Conservation (phyloP, 225 moss, liverwort and hornwort genomes). For the Asterella californica region DNA sequence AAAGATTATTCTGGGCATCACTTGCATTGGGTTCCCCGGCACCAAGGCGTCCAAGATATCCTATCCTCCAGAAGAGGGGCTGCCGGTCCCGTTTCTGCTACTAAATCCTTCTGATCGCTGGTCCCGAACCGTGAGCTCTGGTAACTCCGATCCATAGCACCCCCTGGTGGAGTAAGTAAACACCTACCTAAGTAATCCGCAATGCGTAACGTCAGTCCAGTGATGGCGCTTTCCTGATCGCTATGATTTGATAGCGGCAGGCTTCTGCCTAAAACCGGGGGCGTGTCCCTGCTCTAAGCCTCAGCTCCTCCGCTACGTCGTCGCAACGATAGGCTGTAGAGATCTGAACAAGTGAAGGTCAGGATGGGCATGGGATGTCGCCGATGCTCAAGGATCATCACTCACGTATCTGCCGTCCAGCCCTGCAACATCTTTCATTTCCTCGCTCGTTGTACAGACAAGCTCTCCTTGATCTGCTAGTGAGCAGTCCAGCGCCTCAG, state of each 20-base stretch:
- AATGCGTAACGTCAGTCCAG: not conserved
- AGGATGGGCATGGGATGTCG: not conserved
- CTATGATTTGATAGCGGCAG: not conserved
- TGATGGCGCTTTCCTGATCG: not conserved
- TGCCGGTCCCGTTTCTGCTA: not conserved
- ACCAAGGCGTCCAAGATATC: no score
- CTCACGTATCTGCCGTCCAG: not conserved
- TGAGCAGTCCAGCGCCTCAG: not conserved
- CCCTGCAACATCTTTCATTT: not conserved
- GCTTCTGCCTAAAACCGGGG: not conserved
- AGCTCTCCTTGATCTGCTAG: not conserved
- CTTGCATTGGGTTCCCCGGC: no score
- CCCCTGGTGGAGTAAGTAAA: not conserved
- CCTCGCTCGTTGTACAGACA: not conserved
- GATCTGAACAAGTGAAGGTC: not conserved
- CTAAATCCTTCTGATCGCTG: no score
- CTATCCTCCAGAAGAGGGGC: not conserved
- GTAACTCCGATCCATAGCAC: not conserved
- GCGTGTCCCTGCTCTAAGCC: not conserved
- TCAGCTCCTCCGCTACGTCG: not conserved
- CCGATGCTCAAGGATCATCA: not conserved
- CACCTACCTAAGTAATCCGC: not conserved
- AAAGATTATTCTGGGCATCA: no score
- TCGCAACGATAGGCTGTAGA: no score
- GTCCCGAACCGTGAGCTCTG: not conserved